phyloP scores from a whole-genome alignment of 1,284 basidiomycete species.

The Schizophyllum commune region DNA sequence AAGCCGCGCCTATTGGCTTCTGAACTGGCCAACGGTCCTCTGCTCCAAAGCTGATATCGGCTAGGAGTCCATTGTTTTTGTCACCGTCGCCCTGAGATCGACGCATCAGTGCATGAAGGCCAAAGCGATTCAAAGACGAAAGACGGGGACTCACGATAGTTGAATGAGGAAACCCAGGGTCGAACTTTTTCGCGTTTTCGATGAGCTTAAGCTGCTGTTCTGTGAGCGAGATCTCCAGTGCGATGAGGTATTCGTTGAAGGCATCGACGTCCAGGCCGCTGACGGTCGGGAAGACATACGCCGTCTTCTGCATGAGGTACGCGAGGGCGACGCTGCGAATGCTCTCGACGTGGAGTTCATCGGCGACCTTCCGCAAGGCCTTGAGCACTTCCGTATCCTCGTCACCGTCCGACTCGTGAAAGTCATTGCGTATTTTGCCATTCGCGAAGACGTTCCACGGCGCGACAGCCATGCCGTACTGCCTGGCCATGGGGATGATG shows the following conservation, averaged over 20 bases:
- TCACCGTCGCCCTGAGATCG: not conserved
- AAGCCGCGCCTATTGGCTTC: slow-evolving; percentile 4
- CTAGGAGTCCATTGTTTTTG: not conserved
- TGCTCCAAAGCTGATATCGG: not conserved
- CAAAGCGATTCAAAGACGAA: no score
- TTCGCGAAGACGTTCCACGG: slow-evolving; percentile 44
- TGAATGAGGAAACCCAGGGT: slow-evolving; percentile 28
- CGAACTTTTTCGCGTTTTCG: slow-evolving; percentile 28
- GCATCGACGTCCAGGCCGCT: slow-evolving; percentile 40
- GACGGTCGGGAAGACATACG: slow-evolving; percentile 37
- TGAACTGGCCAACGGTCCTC: not conserved
- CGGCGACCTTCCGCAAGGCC: slow-evolving; percentile 27
- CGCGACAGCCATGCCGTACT: slow-evolving; percentile 25
- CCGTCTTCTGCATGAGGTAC: slow-evolving; percentile 31
- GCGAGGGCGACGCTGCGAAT: slow-evolving; percentile 13
- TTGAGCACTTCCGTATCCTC: slow-evolving; percentile 28
- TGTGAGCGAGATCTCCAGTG: slow-evolving; percentile 29
- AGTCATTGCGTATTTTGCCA: slow-evolving; percentile 40
- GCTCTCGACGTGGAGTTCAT: slow-evolving; percentile 1
- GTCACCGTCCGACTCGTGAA: slow-evolving; percentile 15
- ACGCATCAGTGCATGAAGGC: not conserved
- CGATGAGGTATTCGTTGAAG: slow-evolving; percentile 34
- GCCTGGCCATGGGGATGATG: slow-evolving; percentile 32
- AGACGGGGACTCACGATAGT: slow-evolving; percentile 20
- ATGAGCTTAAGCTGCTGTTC: slow-evolving; percentile 30